Base-by-base conservation (phyloP, 306 rosid species). In the Cicer arietinum region DNA sequence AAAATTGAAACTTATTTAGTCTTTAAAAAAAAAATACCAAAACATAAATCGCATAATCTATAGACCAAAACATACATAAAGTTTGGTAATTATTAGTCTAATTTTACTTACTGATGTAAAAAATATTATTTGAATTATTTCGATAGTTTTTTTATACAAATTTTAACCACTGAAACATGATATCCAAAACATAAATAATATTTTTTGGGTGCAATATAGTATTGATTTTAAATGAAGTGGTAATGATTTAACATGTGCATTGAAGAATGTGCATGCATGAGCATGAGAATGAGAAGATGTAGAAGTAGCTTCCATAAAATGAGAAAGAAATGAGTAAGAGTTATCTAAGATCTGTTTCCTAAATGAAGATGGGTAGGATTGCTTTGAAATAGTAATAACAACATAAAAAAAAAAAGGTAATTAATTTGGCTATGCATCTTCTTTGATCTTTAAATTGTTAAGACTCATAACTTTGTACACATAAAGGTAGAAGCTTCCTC, bases 401-500 rank as follows among this genome's bases (percentile, higher is more conserved):
- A 39, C 3, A 13, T 11, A 11, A 2, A 58, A 70, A 62, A 62
- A 63, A 63, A 48, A 72, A 73, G 73, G 62, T 72, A 50, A 14
- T 14, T 14, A 63, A 86, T 52, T 69, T 73, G 80, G 6, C 60
- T 79, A 67, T 71, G 79, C 82, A 80, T 75, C 88, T 80, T 79
- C 58, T 8, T 78, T 82, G 84, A 88, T 84, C 92, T 88, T 90
- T 90, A 78, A 77, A 81, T 63, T 69, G 16, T 20, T 73, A 73
- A 76, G 84, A 82, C 79, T 61, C 67, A 14, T 69, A 85, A 77
- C 91, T 87, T 88, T 87, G 77, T 35, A 75, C 69, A 56, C 87
- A 83, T 89, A 90, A 88, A 88, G 90, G 83, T 84, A 89, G 98
- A 94, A 94, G 97, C 97, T 91, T 94, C 98, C 97, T 91, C 94